Evolutionary conservation across 805 yeast species (phyloP).

Genomic region (Candida loeiensis): DNA sequence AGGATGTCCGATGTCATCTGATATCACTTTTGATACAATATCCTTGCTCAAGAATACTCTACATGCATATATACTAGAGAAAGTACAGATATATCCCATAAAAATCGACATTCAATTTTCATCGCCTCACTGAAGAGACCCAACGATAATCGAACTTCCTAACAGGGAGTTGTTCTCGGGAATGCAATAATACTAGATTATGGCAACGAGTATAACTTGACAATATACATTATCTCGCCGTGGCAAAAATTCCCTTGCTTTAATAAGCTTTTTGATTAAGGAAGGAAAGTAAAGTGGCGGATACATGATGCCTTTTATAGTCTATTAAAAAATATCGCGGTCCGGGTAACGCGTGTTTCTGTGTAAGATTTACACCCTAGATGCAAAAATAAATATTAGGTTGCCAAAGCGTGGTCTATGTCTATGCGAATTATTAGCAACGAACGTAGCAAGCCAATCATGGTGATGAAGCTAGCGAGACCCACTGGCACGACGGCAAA

Average conservation of each 20-base stretch:
- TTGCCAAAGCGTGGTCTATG: conserved; percentile 24
- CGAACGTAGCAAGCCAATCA: conserved; percentile 77
- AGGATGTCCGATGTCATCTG: no score
- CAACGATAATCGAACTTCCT: conserved; percentile 59
- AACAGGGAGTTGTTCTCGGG: conserved; percentile 56
- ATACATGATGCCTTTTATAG: conserved; percentile 10
- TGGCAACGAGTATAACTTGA: conserved; percentile 68
- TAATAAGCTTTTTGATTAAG: conserved; percentile 54
- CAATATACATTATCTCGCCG: conserved; percentile 59
- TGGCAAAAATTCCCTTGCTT: conserved; percentile 60
- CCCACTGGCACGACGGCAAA: conserved; percentile 99
- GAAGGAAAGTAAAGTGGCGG: conserved; percentile 21
- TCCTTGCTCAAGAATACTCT: conserved; percentile 1
- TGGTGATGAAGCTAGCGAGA: conserved; percentile 85
- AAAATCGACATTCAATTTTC: conserved; percentile 58
- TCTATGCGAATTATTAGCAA: conserved; percentile 73
- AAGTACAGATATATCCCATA: conserved; percentile 26
- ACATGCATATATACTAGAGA: background rate
- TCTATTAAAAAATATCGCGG: background rate
- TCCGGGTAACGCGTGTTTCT: conserved; percentile 9
- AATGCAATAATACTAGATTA: conserved; percentile 40
- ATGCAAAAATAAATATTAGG: conserved; percentile 2
- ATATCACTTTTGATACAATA: no score
- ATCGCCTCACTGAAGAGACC: conserved; percentile 51
- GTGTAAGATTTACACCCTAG: background rate